Percentiles rank a stretch among this genome's conserved stretches.
Evolutionary conservation across 306 rosid species (phyloP).

Genomic region (Casuarina equisetifolia): DNA sequence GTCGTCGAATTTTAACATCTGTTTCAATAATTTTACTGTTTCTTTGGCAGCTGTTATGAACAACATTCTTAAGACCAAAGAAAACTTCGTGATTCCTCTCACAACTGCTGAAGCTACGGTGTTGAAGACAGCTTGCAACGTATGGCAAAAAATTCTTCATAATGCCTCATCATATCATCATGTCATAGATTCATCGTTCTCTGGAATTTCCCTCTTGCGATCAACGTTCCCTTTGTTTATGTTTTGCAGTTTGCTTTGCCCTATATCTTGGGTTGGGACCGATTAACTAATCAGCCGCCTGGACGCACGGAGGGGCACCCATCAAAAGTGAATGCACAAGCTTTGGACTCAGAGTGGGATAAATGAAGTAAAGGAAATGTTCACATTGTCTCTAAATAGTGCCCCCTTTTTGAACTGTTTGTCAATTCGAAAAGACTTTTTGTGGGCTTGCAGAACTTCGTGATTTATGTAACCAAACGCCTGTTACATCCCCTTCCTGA

Average conservation of each 20-base stretch:
- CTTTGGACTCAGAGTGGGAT: slow-evolving; percentile 71
- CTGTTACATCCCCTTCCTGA: too few species aligned
- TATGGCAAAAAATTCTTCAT: slow-evolving; percentile 36
- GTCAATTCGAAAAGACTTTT: not conserved
- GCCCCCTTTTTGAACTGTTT: not conserved
- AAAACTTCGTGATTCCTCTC: slow-evolving; percentile 63
- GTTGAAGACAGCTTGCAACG: slow-evolving; percentile 92
- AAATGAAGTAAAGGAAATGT: slow-evolving; percentile 40
- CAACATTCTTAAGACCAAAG: slow-evolving; percentile 58
- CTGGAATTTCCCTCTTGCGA: slow-evolving; percentile 1
- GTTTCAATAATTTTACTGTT: slow-evolving; percentile 1
- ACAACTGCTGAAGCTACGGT: slow-evolving; percentile 82
- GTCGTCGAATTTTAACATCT: not conserved
- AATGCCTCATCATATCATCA: not conserved
- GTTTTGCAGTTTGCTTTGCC: slow-evolving; percentile 78
- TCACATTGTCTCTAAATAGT: not conserved
- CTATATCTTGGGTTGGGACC: slow-evolving; percentile 89
- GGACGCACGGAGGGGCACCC: slow-evolving; percentile 32
- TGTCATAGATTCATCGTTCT: slow-evolving; percentile 2
- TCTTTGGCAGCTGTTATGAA: slow-evolving; percentile 67
- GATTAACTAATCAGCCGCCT: slow-evolving; percentile 46
- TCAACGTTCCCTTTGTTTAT: slow-evolving; percentile 9
- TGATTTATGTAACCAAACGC: not conserved
- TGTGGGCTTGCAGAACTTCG: not conserved
- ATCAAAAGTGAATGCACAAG: slow-evolving; percentile 34